phyloP scores from a whole-genome alignment of 805 yeast species.

The Wickerhamomyces rabaulensis region DNA sequence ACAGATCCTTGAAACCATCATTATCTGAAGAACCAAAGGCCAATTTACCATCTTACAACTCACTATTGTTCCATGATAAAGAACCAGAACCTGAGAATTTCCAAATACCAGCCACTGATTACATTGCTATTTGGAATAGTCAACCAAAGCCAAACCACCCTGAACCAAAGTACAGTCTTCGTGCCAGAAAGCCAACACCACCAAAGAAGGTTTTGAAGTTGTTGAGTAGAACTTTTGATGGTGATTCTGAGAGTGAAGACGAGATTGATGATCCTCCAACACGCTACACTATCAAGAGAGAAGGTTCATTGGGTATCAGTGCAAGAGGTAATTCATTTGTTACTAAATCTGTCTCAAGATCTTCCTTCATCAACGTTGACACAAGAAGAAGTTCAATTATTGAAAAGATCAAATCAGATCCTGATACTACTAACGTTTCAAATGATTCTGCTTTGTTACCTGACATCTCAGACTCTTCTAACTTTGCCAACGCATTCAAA shows the following conservation, averaged over 20 bases:
- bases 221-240: slow-evolving; percentile 13
- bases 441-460: slow-evolving; percentile 28
- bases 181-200: slow-evolving; percentile 14
- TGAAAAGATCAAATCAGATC: not conserved
- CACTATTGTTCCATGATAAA: slow-evolving; percentile 20
- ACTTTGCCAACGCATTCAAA: slow-evolving; percentile 40
- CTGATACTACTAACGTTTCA: slow-evolving; percentile 4
- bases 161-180: slow-evolving; percentile 18
- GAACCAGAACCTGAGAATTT: slow-evolving; percentile 9
- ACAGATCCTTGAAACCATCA: slow-evolving; percentile 7
- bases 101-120: slow-evolving; percentile 16
- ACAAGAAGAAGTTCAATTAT: slow-evolving; percentile 17
- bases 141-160: slow-evolving; percentile 25
- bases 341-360: slow-evolving; percentile 18
- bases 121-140: slow-evolving; percentile 23
- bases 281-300: slow-evolving; percentile 4
- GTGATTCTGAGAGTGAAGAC: slow-evolving; percentile 9
- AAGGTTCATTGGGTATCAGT: slow-evolving; percentile 6
- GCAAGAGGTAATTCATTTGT: slow-evolving; percentile 14
- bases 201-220: slow-evolving; percentile 19
- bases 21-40: slow-evolving; percentile 2
- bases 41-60: slow-evolving; percentile 18
- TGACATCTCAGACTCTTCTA: slow-evolving; percentile 43
- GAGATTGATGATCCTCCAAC: slow-evolving; percentile 2
- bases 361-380: slow-evolving; percentile 18